Percentiles rank a stretch among this genome's conserved stretches.
These are phyloP conservation scores for Tuber magnatum DNA, from an alignment of 495 filamentous ascomycete genomes.

Conservation along the genomic window DNA sequence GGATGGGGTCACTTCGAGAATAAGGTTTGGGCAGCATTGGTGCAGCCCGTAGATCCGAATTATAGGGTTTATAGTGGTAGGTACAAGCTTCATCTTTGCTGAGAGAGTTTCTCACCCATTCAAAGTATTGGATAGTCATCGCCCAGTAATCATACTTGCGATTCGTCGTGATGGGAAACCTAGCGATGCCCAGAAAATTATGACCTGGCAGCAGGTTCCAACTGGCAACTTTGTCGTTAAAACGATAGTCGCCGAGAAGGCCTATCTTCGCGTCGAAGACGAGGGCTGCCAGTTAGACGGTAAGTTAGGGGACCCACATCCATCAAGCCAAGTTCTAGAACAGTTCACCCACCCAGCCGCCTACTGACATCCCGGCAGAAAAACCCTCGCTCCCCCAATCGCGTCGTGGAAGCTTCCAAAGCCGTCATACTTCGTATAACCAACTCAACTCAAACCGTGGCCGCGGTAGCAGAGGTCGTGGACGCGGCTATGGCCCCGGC, in stretches of 20 bases:
- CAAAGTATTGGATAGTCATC: constrained; percentile 46
- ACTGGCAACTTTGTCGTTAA: constrained; percentile 57
- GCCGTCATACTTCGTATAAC: constrained; percentile 16
- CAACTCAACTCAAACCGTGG: constrained; percentile 28
- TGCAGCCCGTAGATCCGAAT: constrained; percentile 61
- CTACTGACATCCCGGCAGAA: constrained; percentile 33
- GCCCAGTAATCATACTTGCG: constrained; percentile 69
- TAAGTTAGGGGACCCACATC: constrained; percentile 44
- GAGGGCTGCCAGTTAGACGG: constrained; percentile 50
- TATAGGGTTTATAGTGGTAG: constrained; percentile 56
- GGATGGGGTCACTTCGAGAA: constrained; percentile 67
- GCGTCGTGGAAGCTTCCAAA: constrained; percentile 24
- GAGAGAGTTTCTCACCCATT: background rate
- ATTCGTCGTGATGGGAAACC: constrained; percentile 64
- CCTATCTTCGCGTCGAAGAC: constrained; percentile 68
- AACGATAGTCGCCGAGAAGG: constrained; percentile 78
- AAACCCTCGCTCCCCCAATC: constrained; percentile 13
- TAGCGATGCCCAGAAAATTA: constrained; percentile 71
- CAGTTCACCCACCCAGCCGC: constrained; percentile 3
- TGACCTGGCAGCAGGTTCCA: constrained; percentile 71
- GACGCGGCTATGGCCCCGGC: constrained; percentile 39
- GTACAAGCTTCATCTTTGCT: background rate
- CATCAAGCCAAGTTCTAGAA: constrained; percentile 33
- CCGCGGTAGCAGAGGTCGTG: constrained; percentile 38
- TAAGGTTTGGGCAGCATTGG: constrained; percentile 75